phyloP scores from a whole-genome alignment of 2,329 filamentous ascomycete species.

The Daldinia eschscholtzii region DNA sequence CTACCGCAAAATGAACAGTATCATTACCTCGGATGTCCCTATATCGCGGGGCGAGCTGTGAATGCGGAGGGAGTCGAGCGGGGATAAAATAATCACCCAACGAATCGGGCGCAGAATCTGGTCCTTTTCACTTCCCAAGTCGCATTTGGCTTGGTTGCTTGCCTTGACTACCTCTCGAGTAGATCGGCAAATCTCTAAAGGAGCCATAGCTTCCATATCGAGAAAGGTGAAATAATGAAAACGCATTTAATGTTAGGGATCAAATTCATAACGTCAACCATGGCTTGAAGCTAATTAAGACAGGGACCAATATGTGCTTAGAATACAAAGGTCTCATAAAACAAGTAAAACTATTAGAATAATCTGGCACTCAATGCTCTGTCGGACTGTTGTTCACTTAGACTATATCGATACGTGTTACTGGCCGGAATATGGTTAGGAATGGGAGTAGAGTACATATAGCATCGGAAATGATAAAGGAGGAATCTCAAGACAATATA shows the following conservation, averaged over 20 bases:
- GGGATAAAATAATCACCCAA: constrained; percentile 29
- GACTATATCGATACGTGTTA: not conserved
- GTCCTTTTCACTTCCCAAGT: constrained; percentile 1
- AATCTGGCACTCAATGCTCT: not conserved
- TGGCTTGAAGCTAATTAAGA: not conserved
- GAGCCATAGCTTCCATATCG: not conserved
- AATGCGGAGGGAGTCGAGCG: constrained; percentile 31
- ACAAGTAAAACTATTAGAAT: not conserved
- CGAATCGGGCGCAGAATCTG: constrained; percentile 26
- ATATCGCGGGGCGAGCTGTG: constrained; percentile 19
- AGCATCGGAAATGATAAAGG: too few relatives aligned
- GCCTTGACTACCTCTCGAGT: not conserved
- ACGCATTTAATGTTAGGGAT: not conserved
- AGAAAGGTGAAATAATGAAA: not conserved
- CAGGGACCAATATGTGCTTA: not conserved
- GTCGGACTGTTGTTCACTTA: not conserved
- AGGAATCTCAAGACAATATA: too few relatives aligned
- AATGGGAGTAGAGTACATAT: too few relatives aligned
- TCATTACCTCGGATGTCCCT: constrained; percentile 34
- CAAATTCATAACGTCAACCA: not conserved
- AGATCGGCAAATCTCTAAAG: not conserved
- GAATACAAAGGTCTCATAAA: not conserved
- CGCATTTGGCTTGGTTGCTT: constrained; percentile 15
- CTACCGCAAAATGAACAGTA: constrained; percentile 8
- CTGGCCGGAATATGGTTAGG: too few relatives aligned